Conservation (phyloP, 1,284 basidiomycete species). For the Leccinum subrobustum region DNA sequence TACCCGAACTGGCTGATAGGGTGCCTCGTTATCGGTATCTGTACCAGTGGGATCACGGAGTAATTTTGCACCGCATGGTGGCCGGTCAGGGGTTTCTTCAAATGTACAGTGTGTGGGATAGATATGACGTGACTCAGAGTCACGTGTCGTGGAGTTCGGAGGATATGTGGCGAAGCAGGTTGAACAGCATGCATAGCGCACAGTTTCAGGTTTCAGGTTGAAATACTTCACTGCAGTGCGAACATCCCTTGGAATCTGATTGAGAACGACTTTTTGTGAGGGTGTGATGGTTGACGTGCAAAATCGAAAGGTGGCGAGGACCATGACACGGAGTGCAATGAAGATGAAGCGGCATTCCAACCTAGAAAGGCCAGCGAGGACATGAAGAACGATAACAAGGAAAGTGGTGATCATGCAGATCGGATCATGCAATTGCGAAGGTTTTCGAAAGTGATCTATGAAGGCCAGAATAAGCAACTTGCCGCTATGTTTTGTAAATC, state of each 20-base stretch:
- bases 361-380: neutral
- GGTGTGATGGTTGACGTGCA: neutral
- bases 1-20: neutral
- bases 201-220: neutral
- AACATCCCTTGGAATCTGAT: neutral
- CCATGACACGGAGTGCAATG: neutral
- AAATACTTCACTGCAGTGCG: neutral
- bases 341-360: neutral
- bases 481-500: neutral
- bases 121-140: neutral
- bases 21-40: neutral
- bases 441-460: neutral
- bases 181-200: neutral
- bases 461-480: too few relatives aligned
- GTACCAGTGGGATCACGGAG: neutral
- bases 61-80: neutral
- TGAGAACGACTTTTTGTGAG: neutral
- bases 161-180: neutral
- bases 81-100: neutral
- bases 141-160: neutral
- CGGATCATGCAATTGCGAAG: neutral
- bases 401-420: neutral
- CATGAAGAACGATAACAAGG: neutral
- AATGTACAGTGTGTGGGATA: neutral
- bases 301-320: neutral